Percentiles rank a stretch among this genome's conserved stretches.
Evolutionary conservation across 331 rosid genomes (phyloP).

Genomic region (Prunus yedoensis): DNA sequence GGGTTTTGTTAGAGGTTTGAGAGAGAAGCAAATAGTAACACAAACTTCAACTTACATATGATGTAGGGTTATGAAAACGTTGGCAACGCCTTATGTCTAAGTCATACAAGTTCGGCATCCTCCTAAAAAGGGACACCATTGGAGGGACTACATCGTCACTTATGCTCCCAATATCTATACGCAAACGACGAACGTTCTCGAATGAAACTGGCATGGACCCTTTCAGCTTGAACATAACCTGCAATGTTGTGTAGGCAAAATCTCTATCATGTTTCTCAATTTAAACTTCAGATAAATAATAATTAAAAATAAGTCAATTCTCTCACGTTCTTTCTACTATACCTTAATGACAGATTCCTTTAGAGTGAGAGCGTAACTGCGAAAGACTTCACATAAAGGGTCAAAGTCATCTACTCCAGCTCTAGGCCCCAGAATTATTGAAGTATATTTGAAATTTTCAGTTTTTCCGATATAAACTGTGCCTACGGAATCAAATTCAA

Average conservation of each 20-base stretch:
- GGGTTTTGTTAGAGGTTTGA: too few relatives aligned
- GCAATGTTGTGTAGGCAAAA: too few relatives aligned
- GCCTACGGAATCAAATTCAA: background rate
- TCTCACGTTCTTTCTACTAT: too few relatives aligned
- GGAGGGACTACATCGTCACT: background rate
- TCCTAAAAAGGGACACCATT: background rate
- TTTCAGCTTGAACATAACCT: background rate
- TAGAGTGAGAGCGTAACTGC: too few relatives aligned
- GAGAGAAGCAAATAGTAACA: background rate
- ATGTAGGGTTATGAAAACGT: too few relatives aligned
- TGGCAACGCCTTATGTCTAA: too few relatives aligned
- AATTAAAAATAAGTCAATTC: too few relatives aligned
- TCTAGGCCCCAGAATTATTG: background rate
- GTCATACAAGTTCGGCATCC: too few relatives aligned
- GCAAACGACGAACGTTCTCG: background rate
- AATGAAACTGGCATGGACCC: background rate
- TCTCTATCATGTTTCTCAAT: too few relatives aligned
- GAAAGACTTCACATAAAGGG: too few relatives aligned
- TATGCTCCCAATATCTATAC: background rate
- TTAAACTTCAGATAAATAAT: too few relatives aligned
- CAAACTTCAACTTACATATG: background rate
- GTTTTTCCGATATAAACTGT: background rate
- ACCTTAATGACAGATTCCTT: too few relatives aligned
- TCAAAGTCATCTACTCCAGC: background rate
- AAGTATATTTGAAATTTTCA: background rate